Conservation (phyloP, 305 asterid genomes). For the Plantago lanceolata region DNA sequence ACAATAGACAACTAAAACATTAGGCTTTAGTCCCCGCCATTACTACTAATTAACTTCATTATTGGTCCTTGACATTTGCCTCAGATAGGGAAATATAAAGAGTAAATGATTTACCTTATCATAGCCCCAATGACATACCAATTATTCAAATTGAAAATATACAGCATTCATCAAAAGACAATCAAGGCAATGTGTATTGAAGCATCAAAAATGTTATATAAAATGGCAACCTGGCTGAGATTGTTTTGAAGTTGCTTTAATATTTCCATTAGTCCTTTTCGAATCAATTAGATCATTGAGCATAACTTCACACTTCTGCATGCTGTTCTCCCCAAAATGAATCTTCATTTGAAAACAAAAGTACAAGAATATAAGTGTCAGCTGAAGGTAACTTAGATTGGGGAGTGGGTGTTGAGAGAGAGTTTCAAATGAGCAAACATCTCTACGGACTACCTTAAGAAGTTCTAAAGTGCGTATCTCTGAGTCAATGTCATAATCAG, state of each 20-base stretch:
- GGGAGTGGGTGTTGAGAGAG: background rate
- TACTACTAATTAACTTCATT: background rate
- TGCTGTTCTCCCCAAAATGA: conserved; percentile 96
- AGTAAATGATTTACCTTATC: background rate
- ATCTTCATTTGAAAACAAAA: conserved; percentile 48
- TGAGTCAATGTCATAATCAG: conserved; percentile 87
- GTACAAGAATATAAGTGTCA: conserved; percentile 18
- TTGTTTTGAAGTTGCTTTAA: conserved; percentile 67
- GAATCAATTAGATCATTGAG: conserved; percentile 95
- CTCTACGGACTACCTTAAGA: conserved; percentile 59
- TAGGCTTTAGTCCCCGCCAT: background rate
- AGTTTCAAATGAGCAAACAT: conserved; percentile 25
- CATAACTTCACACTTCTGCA: conserved; percentile 98
- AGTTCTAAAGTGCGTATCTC: conserved; percentile 93
- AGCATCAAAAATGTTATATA: conserved; percentile 22
- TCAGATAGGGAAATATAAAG: background rate
- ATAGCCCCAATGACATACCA: background rate
- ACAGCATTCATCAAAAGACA: background rate
- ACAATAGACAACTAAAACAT: background rate
- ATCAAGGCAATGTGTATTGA: conserved; percentile 1
- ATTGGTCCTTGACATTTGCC: background rate
- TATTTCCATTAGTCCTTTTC: conserved; percentile 82
- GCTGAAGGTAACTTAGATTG: background rate
- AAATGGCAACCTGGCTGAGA: conserved; percentile 49
- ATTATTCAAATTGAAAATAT: background rate